Conservation (phyloP, 2,329 filamentous ascomycete species). For the Xylaria sp. region DNA sequence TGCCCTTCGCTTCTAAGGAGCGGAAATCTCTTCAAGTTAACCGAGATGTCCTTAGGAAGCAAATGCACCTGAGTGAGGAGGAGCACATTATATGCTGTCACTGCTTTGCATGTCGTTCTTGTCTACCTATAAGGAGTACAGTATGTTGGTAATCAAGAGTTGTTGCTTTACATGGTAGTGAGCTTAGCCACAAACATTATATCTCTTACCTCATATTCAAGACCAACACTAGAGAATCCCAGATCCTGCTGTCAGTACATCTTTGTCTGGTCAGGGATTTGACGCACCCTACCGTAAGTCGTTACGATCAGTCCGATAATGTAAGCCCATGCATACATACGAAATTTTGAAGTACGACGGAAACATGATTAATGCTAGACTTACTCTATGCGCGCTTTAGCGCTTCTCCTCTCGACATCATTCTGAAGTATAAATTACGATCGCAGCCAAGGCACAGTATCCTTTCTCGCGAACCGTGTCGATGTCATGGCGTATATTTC, state of each 20-base stretch:
- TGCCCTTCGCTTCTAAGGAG: neutral
- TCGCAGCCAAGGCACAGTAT: constrained; percentile 9
- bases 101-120: neutral
- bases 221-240: neutral
- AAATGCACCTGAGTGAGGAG: neutral
- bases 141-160: neutral
- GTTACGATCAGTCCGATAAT: neutral
- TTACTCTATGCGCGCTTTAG: neutral
- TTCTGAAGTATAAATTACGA: constrained; percentile 11
- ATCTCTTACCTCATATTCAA: neutral
- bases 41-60: neutral
- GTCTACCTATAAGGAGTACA: neutral
- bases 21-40: neutral
- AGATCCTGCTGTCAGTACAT: neutral
- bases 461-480: neutral
- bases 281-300: neutral
- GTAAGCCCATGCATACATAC: too few relatives aligned
- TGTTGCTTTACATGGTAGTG: neutral
- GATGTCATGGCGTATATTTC: neutral
- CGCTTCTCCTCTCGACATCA: neutral
- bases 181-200: neutral
- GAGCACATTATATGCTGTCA: constrained; percentile 20
- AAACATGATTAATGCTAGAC: neutral
- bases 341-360: neutral
- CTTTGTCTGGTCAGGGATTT: neutral